Base-by-base conservation (phyloP, 1,284 basidiomycete genomes). In the Inonotus obliquus region DNA sequence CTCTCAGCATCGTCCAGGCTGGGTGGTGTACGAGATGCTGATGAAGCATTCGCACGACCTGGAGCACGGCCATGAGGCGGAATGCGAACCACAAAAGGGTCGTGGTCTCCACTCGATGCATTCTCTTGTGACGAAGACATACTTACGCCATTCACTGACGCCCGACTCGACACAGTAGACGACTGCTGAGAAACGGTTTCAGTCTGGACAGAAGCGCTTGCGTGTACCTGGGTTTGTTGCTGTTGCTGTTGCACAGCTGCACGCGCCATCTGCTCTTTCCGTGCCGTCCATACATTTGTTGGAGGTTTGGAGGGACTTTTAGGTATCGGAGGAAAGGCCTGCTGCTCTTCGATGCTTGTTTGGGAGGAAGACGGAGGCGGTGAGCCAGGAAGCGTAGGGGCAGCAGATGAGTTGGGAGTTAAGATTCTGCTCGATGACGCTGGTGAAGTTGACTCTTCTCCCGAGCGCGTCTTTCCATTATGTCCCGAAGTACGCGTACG, bases 201-300 rank as follows among this genome's bases (percentile, higher is more conserved):
- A n/a, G 47, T n/a, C 23, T 9, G 32, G 10, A 21, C 19, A 17
- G 44, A 32, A 27, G 32, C 54, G 53, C 37, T 51, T 49, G 54
- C 53, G 32, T 55, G 54, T 49, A n/a, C 25, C 19, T 37, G 59
- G 9, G 4, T 32, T 21, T 62, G 60, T 27, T 54, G 54, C 27
- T n/a, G 10, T 19, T 32, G 54, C 25, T 62, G 61, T 14, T 25
- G 41, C 55, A 21, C 60, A 38, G 37, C 54, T 19, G 48, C 54
- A 11, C 70, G 73, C 38, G 76, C 76, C 73, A 79, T 77, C 63
- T 81, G 77, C 65, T 81, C 80, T 63, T 75, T 81, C 19, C 81
- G 75, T 60, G 75, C 66, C 65, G 73, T 74, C 83, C 83, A 85
- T 4, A 82, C 74, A 66, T 84, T 84, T 48, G 71, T 68, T 2